Evolutionary conservation across 768 basidiomycete species (phyloP), one percentile per base, ranked within the genome.

Genomic region (Lentinus tigrinus): DNA sequence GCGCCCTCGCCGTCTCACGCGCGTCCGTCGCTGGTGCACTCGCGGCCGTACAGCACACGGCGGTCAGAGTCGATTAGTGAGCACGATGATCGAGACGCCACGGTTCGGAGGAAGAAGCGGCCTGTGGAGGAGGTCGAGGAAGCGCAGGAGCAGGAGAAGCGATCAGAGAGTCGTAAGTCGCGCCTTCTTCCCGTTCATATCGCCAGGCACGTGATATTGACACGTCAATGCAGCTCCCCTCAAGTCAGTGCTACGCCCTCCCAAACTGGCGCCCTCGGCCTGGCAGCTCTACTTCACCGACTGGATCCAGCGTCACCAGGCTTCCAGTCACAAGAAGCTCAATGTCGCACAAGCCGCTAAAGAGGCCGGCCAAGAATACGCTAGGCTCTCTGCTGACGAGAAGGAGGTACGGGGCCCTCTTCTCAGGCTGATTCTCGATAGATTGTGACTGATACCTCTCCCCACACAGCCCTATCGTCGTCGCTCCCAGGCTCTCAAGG

Each of bases 261-360:
- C 94, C 47, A 94, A 95, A 76, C 81, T 94, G 65, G 92, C 95
- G 6, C 93, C 91, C 4, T 95, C 93, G 3, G 92, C 94, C 54
- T 97, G 95, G 95, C 95, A 97, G 73, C 81, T 97, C 43, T 97
- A 93, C 74, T 96, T 97, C 71, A 93, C 93, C 23, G 93, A 96
- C 70, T 95, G 91, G 85, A 94, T 97, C 62, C 89, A 93, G 71
- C 82, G 84, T 67, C 89, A 91, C 70, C 90, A 92, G 73, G 85
- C 86, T 58, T 81, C 84, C 23, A 88, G 85, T 58, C 84, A 82
- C 40, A 81, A 91, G 66, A 96, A 96, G 75, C 82, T 96, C 36
- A 96, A 97, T 72, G 93, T 97, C 56, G 95, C 95, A 16, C 92
- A 95, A 70, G 91, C 93, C 38, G 94, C 95, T 60, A 95, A 95